Conservation (phyloP, 331 rosid species). For the Spiraea crenata region DNA sequence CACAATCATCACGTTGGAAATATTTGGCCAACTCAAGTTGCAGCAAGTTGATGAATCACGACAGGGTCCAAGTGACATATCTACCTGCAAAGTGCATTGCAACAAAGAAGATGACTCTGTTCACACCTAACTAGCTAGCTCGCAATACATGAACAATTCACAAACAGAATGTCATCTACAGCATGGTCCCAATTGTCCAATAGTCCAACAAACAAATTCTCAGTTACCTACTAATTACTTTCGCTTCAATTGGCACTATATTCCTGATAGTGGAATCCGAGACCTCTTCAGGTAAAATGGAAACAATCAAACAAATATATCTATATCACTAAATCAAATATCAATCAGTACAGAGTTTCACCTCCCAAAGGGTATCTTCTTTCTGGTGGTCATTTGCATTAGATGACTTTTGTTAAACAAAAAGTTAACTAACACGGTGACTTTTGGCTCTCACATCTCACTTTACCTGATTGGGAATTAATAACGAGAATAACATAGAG, state of each 20-base stretch:
- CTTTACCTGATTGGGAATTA: constrained; percentile 14
- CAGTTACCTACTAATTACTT: no score
- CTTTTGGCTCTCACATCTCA: constrained; percentile 11
- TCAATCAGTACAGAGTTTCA: no score
- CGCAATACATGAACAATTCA: background rate
- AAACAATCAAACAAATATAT: no score
- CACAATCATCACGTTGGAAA: no score
- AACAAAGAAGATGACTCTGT: background rate
- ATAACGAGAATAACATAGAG: constrained; percentile 1
- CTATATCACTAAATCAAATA: no score
- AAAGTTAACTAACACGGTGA: constrained; percentile 14
- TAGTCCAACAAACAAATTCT: constrained; percentile 12
- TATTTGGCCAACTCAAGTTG: constrained; percentile 14
- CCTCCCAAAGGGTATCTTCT: no score
- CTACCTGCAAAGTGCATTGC: background rate
- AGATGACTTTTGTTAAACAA: constrained; percentile 15
- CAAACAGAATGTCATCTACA: background rate
- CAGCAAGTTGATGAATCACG: background rate
- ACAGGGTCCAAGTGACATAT: constrained; percentile 3
- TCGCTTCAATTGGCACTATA: no score
- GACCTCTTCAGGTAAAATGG: no score
- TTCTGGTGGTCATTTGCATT: no score
- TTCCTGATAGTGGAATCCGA: no score
- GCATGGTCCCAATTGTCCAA: constrained; percentile 18
- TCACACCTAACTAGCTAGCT: background rate